A percentile compares a stretch with the other conserved stretches of the same genome.
These are phyloP conservation scores for Microcyclosporella mali DNA, from an alignment of 2,329 filamentous ascomycete species.

Conservation along the genomic window DNA sequence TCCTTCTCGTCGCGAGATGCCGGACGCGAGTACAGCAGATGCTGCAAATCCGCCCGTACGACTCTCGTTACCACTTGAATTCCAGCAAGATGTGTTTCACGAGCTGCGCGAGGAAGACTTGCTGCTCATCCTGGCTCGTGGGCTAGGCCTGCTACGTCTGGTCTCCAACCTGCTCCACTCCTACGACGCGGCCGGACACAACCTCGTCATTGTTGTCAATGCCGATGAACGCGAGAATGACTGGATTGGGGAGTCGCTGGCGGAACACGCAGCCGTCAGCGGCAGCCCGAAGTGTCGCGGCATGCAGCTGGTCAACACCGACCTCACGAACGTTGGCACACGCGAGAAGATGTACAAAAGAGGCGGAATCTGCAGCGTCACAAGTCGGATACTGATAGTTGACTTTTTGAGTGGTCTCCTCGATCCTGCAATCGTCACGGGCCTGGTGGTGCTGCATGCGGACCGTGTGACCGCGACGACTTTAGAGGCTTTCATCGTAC, in stretches of 20 bases:
- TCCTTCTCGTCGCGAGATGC: background rate
- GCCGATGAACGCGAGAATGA: conserved; percentile 90
- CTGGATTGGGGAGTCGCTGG: conserved; percentile 93
- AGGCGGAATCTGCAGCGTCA: conserved; percentile 92
- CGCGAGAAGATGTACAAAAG: conserved; percentile 86
- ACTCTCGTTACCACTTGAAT: conserved; percentile 75
- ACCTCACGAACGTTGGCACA: conserved; percentile 77
- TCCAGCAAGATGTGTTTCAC: conserved; percentile 92
- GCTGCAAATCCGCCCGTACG: conserved; percentile 55
- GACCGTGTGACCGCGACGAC: conserved; percentile 81
- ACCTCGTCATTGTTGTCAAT: conserved; percentile 80
- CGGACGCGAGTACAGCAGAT: background rate
- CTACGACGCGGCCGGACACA: conserved; percentile 93
- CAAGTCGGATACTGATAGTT: conserved; percentile 88
- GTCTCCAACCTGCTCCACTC: conserved; percentile 95
- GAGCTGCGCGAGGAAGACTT: conserved; percentile 87
- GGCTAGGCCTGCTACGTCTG: conserved; percentile 83
- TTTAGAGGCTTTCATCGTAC: conserved; percentile 87
- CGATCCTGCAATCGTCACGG: conserved; percentile 77
- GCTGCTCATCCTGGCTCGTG: conserved; percentile 83
- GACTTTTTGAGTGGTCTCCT: conserved; percentile 82
- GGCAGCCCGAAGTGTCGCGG: conserved; percentile 74
- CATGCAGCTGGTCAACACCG: conserved; percentile 87
- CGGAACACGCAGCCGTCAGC: conserved; percentile 90
- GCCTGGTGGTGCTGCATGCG: conserved; percentile 79